Conservation (phyloP, 176 grass and related monocot species). For the Tuctoria greenei region DNA sequence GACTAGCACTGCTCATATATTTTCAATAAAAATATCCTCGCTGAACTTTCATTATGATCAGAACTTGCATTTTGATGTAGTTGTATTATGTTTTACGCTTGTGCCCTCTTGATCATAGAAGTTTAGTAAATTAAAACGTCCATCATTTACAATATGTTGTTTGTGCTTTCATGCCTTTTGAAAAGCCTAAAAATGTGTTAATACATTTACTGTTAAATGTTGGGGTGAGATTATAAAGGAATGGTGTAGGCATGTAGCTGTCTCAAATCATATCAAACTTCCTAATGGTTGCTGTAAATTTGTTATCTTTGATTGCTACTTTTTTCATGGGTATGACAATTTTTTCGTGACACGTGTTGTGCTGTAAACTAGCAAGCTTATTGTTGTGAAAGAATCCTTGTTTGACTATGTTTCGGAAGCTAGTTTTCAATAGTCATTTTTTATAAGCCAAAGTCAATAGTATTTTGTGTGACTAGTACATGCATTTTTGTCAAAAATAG, state of each 20-base stretch:
- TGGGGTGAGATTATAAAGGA: neutral
- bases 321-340: neutral
- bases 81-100: neutral
- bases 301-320: neutral
- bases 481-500: neutral
- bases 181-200: neutral
- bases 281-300: neutral
- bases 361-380: neutral
- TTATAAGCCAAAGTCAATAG: neutral
- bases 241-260: neutral
- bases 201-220: neutral
- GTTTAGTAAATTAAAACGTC: neutral
- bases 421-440: neutral
- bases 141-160: neutral
- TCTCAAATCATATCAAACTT: neutral
- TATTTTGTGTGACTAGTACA: neutral
- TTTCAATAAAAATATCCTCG: neutral
- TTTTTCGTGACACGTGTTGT: neutral
- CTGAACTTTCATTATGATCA: neutral
- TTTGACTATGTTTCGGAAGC: neutral
- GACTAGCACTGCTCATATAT: neutral
- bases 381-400: neutral
- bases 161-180: constrained; percentile 8
- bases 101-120: neutral
- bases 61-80: neutral